Base-by-base conservation (phyloP, 1,139 yeast genomes). In the Zygosaccharomyces sapae region DNA sequence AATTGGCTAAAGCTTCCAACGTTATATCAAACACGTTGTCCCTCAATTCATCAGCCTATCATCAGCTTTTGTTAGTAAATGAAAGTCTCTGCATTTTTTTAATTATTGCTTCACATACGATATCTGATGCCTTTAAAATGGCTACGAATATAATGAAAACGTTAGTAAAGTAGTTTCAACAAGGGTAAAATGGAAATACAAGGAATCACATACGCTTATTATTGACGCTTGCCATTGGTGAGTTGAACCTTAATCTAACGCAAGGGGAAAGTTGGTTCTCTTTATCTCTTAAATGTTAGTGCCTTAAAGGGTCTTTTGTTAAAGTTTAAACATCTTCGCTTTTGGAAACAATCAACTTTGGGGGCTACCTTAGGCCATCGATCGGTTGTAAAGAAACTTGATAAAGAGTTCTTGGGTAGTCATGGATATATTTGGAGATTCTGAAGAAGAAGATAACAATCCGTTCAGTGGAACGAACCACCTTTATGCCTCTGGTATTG, bases 1-100 rank as follows among this genome's bases (percentile, higher is more conserved):
- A 74, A 30, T 71, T 61, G 22, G 73, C 76, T 31, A 75, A 64
- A 3, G 86, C 80, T 52, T 76, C 78, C 47, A 72, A 66, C 8
- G 83, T 75, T 52, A 84, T 68, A 44, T 83, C 84, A 49, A 80
- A 75, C 30, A 83, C 74, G 41, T 78, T 76, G 44, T 75, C 68
- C 62, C 80, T 83, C 57, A 81, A 68, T 49, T 82, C 87, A 43
- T 77, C 80, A 1, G 81, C 67, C 74, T 68, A 42, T 27, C 35
- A 41, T 18, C 30, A 29, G 10, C 16, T 10, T 13, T 18, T 3
- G 25, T 34, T 27, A 35, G 33, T 41, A 20, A 22, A 24, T 3
- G 6, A 7, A 27, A n/a, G 19, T 27, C 13, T 7, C 20, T 7
- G 13, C 18, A n/a, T 33, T 22, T 5, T 12, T 31, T 35, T 7